Percentiles rank a stretch among this genome's conserved stretches.
These are phyloP conservation scores for Penicillium sp. DNA, from an alignment of 2,329 filamentous ascomycete species.

Conservation along the genomic window DNA sequence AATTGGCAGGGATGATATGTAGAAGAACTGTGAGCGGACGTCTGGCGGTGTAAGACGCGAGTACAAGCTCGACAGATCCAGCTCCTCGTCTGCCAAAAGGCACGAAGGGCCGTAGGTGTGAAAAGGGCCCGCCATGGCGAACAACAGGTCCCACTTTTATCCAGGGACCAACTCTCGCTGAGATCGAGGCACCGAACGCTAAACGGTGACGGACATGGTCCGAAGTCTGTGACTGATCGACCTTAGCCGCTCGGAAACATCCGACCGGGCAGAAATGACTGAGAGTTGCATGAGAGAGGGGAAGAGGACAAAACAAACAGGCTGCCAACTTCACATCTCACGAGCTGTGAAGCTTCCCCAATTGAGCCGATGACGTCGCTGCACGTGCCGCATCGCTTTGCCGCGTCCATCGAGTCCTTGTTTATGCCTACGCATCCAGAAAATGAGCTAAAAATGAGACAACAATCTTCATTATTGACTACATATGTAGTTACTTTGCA, in stretches of 20 bases:
- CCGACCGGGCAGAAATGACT: not conserved
- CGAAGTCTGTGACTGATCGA: constrained; percentile 4
- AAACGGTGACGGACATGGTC: constrained; percentile 10
- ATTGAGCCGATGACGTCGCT: constrained; percentile 35
- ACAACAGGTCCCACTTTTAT: constrained; percentile 14
- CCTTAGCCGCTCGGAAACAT: constrained; percentile 5
- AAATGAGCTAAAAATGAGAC: not conserved
- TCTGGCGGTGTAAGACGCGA: constrained; percentile 53
- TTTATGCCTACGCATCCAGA: not conserved
- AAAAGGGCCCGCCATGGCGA: constrained; percentile 40
- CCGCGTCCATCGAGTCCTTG: not conserved
- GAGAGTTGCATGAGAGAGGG: constrained; percentile 1
- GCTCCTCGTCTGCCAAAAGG: constrained; percentile 42
- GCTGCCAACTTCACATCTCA: constrained; percentile 4
- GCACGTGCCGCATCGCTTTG: constrained; percentile 28
- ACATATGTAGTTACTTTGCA: not conserved
- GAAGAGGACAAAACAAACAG: not conserved
- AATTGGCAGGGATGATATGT: constrained; percentile 75
- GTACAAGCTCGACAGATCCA: constrained; percentile 33
- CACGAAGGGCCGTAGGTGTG: constrained; percentile 64
- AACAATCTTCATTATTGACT: not conserved
- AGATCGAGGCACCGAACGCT: constrained; percentile 12
- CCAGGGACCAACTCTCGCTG: constrained; percentile 5
- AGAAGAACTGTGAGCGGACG: constrained; percentile 76
- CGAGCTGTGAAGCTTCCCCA: constrained; percentile 10